Conservation (phyloP, 2,329 filamentous ascomycete genomes). For the Colletotrichum phormii region DNA sequence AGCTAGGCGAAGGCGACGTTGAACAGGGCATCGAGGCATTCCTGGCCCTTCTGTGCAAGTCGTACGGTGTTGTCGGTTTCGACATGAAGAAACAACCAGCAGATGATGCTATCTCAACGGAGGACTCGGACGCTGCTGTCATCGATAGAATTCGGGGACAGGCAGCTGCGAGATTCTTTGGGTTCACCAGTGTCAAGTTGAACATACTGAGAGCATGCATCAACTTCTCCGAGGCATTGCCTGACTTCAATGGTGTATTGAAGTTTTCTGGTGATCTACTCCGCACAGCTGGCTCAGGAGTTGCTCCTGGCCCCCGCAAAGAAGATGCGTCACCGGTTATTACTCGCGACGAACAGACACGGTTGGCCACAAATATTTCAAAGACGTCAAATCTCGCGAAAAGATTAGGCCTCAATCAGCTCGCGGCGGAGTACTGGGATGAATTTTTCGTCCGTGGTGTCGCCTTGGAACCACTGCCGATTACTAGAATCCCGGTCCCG, state of each 20-base stretch:
- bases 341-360: conserved; percentile 83
- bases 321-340: conserved; percentile 79
- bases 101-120: conserved; percentile 38
- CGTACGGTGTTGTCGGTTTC: conserved; percentile 72
- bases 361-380: conserved; percentile 85
- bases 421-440: conserved; percentile 94
- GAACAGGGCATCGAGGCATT: conserved; percentile 75
- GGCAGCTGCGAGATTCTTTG: conserved; percentile 73
- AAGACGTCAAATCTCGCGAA: conserved; percentile 84
- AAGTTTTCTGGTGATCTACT: conserved; percentile 87
- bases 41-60: conserved; percentile 69
- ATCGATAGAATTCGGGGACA: conserved; percentile 70
- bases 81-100: conserved; percentile 49
- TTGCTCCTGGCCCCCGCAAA: conserved; percentile 77
- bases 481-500: conserved; percentile 72
- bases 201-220: conserved; percentile 91
- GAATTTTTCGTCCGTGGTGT: conserved; percentile 89
- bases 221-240: conserved; percentile 91
- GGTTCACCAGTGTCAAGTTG: conserved; percentile 83
- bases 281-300: conserved; percentile 82
- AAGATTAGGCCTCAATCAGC: conserved; percentile 75
- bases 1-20: conserved; percentile 73
- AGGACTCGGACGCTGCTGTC: conserved; percentile 64
- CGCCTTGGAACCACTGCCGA: conserved; percentile 73
- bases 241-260: conserved; percentile 91